Conservation (phyloP, 352 stramenopile genomes). For the Pythium dissimile region DNA sequence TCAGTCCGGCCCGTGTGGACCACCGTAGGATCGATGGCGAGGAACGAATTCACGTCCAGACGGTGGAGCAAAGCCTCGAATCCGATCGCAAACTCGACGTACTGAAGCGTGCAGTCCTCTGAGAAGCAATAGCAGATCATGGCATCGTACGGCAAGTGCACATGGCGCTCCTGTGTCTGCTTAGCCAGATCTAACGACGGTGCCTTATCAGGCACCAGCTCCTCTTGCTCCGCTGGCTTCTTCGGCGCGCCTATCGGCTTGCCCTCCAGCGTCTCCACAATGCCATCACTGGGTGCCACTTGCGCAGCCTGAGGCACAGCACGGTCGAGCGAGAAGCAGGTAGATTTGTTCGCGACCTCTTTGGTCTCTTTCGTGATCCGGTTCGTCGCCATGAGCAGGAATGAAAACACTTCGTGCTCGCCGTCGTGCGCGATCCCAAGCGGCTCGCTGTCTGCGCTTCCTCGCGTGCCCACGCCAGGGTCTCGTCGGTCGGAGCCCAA, state of each 20-base stretch:
- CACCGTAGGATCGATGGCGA: slow-evolving; percentile 22
- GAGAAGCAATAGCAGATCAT: slow-evolving; percentile 87
- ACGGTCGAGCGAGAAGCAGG: slow-evolving; percentile 42
- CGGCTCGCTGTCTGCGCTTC: slow-evolving; percentile 50
- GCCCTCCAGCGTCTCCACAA: background rate
- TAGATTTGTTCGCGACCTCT: slow-evolving; percentile 53
- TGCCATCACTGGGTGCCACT: background rate
- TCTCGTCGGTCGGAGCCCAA: background rate
- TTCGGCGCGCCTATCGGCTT: too few species aligned
- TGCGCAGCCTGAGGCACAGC: background rate
- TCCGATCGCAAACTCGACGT: slow-evolving; percentile 85
- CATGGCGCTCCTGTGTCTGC: slow-evolving; percentile 48
- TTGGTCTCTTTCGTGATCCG: slow-evolving; percentile 60
- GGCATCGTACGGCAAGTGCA: slow-evolving; percentile 68
- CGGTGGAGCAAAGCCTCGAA: slow-evolving; percentile 82
- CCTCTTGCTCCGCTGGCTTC: background rate
- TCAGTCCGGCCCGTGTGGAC: too few species aligned
- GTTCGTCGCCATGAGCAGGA: slow-evolving; percentile 71
- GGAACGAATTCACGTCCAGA: slow-evolving; percentile 57
- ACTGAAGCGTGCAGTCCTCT: slow-evolving; percentile 45
- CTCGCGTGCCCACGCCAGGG: slow-evolving; percentile 27
- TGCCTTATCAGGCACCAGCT: background rate
- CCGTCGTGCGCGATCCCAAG: slow-evolving; percentile 61
- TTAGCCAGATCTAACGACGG: background rate
- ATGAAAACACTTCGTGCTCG: slow-evolving; percentile 53